A percentile compares a stretch with the other conserved stretches of the same genome.
Conservation (phyloP, 2,329 filamentous ascomycete genomes). For the Fusarium pininemorale region DNA sequence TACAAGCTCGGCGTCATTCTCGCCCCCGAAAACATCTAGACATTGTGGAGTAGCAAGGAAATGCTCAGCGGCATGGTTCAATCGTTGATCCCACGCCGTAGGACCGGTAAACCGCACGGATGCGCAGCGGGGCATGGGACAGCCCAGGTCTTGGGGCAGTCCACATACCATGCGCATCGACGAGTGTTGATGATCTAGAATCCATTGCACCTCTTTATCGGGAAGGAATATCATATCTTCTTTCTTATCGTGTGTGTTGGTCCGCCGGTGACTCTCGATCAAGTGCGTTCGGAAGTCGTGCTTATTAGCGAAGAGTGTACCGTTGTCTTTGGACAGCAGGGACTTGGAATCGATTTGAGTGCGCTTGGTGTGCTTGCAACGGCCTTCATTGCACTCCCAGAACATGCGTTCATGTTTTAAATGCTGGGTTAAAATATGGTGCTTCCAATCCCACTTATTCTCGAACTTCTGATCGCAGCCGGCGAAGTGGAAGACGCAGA, state of each 20-base stretch:
- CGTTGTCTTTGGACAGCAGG: no score
- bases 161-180: accelerated
- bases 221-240: neutral
- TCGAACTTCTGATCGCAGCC: accelerated
- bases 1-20: accelerated
- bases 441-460: accelerated
- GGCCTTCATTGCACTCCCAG: accelerated
- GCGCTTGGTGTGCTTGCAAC: no score
- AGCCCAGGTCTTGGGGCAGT: accelerated
- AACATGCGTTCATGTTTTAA: accelerated
- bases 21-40: accelerated
- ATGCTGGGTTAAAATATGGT: accelerated
- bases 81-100: accelerated
- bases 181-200: accelerated
- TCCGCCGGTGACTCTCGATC: no score
- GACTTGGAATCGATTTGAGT: no score
- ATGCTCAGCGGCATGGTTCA: accelerated
- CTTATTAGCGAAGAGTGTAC: no score
- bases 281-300: no score
- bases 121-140: neutral
- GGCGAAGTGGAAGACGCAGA: neutral
- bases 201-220: accelerated
- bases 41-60: accelerated
- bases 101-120: accelerated
- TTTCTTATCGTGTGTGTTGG: no score